phyloP scores from a whole-genome alignment of 2,329 filamentous ascomycete species.

The Hypoxylon sp. region DNA sequence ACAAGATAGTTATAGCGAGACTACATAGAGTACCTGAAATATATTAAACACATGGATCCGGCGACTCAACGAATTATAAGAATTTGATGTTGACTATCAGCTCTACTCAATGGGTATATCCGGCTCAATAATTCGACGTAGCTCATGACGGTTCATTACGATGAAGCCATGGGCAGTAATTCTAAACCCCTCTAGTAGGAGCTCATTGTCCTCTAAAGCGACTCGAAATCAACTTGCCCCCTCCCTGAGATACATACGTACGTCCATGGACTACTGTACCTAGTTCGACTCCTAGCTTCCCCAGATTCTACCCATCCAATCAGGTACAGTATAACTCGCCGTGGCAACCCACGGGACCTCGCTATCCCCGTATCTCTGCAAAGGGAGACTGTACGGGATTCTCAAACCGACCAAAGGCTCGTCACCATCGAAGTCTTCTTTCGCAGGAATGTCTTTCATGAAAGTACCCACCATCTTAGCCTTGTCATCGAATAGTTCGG shows the following conservation, averaged over 20 bases:
- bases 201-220: background rate
- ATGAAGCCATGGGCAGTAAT: background rate
- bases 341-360: conserved; percentile 86
- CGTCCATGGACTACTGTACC: background rate
- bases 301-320: conserved; percentile 68
- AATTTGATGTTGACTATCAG: background rate
- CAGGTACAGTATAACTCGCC: conserved; percentile 68
- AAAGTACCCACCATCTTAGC: conserved; percentile 78
- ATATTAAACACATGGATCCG: conserved; percentile 22
- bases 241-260: background rate
- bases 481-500: conserved; percentile 65
- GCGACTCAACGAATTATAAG: background rate
- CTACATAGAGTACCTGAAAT: conserved; percentile 28
- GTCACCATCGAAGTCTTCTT: conserved; percentile 38
- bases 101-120: background rate
- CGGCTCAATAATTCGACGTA: background rate
- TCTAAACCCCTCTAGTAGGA: background rate
- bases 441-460: conserved; percentile 67
- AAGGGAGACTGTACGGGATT: conserved; percentile 85
- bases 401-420: conserved; percentile 73
- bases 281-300: conserved; percentile 16
- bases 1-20: conserved; percentile 2
- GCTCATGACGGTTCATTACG: background rate
- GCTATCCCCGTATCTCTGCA: conserved; percentile 71
- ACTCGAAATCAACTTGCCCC: background rate